Conservation (phyloP, 192 early-diverging fungal species). For the Gaertneriomyces sp. region DNA sequence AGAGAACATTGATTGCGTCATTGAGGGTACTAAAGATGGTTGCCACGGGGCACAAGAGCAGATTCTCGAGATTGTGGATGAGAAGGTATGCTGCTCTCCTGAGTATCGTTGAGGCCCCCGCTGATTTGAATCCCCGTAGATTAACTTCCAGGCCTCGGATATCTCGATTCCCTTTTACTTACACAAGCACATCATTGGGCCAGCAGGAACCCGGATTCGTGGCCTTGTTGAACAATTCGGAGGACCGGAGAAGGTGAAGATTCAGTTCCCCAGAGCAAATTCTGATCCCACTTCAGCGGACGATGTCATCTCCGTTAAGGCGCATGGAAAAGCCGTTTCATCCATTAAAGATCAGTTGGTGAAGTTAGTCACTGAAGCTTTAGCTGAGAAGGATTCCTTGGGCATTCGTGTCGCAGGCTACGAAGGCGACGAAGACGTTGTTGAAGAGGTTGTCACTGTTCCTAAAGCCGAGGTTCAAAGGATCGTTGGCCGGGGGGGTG, state of each 20-base stretch:
- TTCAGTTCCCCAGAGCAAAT: constrained; percentile 41
- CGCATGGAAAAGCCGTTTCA: constrained; percentile 16
- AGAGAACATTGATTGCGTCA: constrained; percentile 28
- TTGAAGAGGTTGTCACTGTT: constrained; percentile 20
- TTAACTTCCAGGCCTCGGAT: constrained; percentile 53
- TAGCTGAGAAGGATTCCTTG: constrained; percentile 12
- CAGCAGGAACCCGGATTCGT: constrained; percentile 66
- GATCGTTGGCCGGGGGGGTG: constrained; percentile 33
- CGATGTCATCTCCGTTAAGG: constrained; percentile 36
- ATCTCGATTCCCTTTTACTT: constrained; percentile 70
- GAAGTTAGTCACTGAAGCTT: constrained; percentile 30
- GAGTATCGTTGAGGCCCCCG: constrained; percentile 25
- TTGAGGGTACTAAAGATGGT: constrained; percentile 42
- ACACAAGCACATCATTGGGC: constrained; percentile 80
- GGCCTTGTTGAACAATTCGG: constrained; percentile 55
- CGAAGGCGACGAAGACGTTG: constrained; percentile 2
- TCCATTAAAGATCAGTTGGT: constrained; percentile 21
- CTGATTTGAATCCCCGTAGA: constrained; percentile 40
- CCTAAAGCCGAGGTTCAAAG: constrained; percentile 38
- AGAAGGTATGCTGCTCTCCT: constrained; percentile 41
- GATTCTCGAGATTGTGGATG: constrained; percentile 45
- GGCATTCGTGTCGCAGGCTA: constrained; percentile 4
- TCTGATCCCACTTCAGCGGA: constrained; percentile 21
- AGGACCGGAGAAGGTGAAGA: constrained; percentile 46
- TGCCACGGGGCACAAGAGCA: constrained; percentile 35